These are phyloP conservation scores for Russula virescens DNA, from an alignment of 768 basidiomycete genomes.

Conservation along the genomic window DNA sequence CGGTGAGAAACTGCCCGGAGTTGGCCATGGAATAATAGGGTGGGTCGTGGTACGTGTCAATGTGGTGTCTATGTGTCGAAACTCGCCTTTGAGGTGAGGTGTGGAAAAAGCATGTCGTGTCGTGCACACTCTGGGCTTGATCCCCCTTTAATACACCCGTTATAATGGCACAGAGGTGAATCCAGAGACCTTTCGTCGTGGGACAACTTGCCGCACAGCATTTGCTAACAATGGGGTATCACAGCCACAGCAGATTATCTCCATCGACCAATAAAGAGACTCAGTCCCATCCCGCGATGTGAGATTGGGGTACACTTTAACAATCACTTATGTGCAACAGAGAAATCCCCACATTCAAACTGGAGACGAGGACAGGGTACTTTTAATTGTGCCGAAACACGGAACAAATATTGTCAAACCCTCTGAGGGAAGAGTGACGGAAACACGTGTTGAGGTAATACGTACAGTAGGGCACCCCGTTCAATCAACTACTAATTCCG, in stretches of 20 bases:
- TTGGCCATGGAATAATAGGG: conserved; percentile 4
- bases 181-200: neutral
- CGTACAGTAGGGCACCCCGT: too few relatives aligned
- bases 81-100: conserved; percentile 9
- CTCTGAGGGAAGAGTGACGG: too few relatives aligned
- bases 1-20: conserved; percentile 17
- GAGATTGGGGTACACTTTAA: too few relatives aligned
- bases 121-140: neutral
- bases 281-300: too few relatives aligned
- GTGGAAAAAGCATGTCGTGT: conserved; percentile 15
- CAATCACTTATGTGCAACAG: too few relatives aligned
- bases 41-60: neutral
- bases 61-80: conserved; percentile 14
- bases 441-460: neutral
- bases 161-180: neutral
- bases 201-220: conserved; percentile 14
- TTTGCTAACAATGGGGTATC: conserved; percentile 5
- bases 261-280: neutral
- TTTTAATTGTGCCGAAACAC: too few relatives aligned
- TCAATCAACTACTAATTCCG: conserved; percentile 29
- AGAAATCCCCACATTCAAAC: neutral
- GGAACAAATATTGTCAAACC: too few relatives aligned
- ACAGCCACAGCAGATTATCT: conserved; percentile 8
- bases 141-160: neutral
- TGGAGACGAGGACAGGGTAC: neutral